Base-by-base conservation (phyloP, 129 eudicot genomes). In the Pulicaria dysenterica region DNA sequence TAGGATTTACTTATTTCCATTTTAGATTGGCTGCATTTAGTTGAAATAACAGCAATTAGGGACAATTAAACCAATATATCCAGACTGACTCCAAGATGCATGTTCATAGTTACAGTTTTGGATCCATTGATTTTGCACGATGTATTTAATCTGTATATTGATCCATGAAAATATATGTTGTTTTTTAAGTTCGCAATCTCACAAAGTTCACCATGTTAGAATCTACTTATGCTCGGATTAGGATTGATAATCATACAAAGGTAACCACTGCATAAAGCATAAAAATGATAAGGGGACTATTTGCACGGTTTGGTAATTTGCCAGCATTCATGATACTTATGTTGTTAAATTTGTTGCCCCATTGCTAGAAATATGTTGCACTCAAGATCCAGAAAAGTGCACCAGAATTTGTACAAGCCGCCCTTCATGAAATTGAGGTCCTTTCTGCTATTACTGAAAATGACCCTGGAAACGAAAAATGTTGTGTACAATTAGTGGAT, bases 371-470 rank as follows among this genome's bases (percentile, higher is more conserved):
- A 47, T 94, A 82, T 67, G 97, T 90, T 56, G 99, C 97, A 58
- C 83, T 94, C 75, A 94, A 94, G 90, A 86, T 94, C 78, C 99
- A 94, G 82, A 94, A 90, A 81, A 94, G 99, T 76, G 97, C 97
- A 6, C 99, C 97, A 40, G 91, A 94, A 66, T 90, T 94, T 55
- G 96, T 83, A 82, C 94, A 90, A 80, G 89, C 99, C 47, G 99
- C 99, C 9, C 72, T 80, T 59, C 99, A 94, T 51, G 99, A 94
- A 86, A 94, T 94, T 31, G 97, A 94, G 75, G 77, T 94, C 12
- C 91, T 94, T 46, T 88, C 94, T 17, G 80, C 97, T 37, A 73
- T 94, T 37, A 80, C 96, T 44, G 72, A 87, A 59, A 96, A 93
- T 54, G 99, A 94, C 72, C 86, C 89, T 51, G 58, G 86, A 7